Conservation (phyloP, 352 stramenopile species). For the Pythium rhizo-oryzae region DNA sequence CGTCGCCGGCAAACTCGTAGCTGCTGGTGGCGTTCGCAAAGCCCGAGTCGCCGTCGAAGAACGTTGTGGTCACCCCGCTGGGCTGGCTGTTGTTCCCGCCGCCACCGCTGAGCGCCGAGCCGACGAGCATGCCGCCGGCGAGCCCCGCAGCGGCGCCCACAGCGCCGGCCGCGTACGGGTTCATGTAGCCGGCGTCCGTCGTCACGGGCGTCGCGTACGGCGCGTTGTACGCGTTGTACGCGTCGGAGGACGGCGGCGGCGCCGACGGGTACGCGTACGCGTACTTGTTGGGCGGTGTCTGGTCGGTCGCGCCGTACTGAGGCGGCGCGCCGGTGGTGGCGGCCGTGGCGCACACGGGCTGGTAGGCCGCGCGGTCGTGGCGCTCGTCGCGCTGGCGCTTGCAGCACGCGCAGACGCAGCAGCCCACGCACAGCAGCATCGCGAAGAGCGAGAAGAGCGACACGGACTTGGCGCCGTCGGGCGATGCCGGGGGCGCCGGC, state of each 20-base stretch:
- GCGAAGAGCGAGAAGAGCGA: conserved; percentile 43
- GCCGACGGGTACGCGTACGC: conserved; percentile 58
- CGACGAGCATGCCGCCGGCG: conserved; percentile 48
- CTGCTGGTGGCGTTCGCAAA: conserved; percentile 30
- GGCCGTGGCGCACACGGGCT: conserved; percentile 37
- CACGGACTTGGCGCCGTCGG: conserved; percentile 31
- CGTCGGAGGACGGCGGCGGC: conserved; percentile 25
- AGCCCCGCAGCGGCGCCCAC: conserved; percentile 53
- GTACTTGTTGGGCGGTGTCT: conserved; percentile 30
- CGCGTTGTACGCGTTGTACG: conserved; percentile 5
- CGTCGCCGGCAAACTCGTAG: conserved; percentile 48
- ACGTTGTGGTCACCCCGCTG: conserved; percentile 29
- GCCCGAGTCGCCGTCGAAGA: conserved; percentile 47
- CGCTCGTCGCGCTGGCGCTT: conserved; percentile 18
- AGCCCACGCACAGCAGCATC: conserved; percentile 55
- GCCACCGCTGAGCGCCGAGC: conserved; percentile 45
- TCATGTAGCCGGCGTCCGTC: conserved; percentile 6
- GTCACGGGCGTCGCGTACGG: conserved; percentile 10
- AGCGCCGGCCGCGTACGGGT: conserved; percentile 41
- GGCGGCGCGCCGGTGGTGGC: too few species aligned
- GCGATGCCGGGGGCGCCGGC: too few species aligned
- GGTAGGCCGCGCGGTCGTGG: conserved; percentile 4
- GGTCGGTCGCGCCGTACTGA: conserved; percentile 44
- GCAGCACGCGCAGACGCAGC: conserved; percentile 32
- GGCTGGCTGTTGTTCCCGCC: conserved; percentile 17